Base-by-base conservation (phyloP, 139 green algal species). In the Chlamydomonas eustigma region DNA sequence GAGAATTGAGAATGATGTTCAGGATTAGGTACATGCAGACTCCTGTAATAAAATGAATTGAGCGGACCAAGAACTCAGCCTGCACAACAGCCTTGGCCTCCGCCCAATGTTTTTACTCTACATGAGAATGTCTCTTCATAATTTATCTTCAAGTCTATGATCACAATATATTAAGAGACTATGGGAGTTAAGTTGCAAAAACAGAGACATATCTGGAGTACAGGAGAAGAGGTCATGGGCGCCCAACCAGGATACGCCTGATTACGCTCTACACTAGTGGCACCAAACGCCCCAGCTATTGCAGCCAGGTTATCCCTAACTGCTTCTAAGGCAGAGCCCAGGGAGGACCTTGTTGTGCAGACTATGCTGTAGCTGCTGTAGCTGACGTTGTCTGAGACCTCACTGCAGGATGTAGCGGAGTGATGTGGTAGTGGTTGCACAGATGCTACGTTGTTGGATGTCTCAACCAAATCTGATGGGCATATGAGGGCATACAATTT, bases 211-310 rank as follows among this genome's bases (percentile, higher is more conserved):
- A 88, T 75, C 78, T 83, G 52, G 12, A 92, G 77, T 31, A 94
- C 71, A 3, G 64, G 1, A 5, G 81, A 87, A 58, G 73, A 2
- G 0, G 80, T 82, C 66, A 90, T 79, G 38, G 91, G 91, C 30
- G 71, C 71, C 91, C 91, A 95, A 1, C 91, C 91, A 28, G 91
- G 88, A 68, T 95, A 95, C 0, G 88, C 83, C 8, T 80, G 70
- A 2, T 84, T 72, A 33, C 85, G 77, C 38, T 52, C 36, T 28
- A 86, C 76, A 33, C 35, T 65, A 64, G 64, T 70, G 38, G 35
- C 67, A 3, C 76, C 36, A 70, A 70, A 73, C 50, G 51, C 58
- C 51, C 35, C 0, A 34, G n/a, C 36, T 63, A 44, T 51, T 65
- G 78, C 37, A 34, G 71, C 83, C 5, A 93, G 90, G 39, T 64